A percentile compares a stretch with the other conserved stretches of the same genome.
Evolutionary conservation across 2,329 filamentous ascomycete species (phyloP).

Genomic region (Aspergillus intermedius): DNA sequence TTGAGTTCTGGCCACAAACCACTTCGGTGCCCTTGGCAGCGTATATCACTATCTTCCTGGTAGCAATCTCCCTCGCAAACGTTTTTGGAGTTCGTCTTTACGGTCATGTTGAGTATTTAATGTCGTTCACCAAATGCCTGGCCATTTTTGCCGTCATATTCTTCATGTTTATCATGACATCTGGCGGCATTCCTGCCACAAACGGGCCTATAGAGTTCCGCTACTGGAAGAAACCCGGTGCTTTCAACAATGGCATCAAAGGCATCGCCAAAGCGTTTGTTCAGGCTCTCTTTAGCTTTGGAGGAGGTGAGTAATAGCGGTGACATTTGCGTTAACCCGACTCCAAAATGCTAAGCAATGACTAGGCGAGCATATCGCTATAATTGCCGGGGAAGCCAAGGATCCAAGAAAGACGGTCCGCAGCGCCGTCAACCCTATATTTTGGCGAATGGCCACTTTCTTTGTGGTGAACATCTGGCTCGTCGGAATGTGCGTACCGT

Average conservation of each 20-base stretch:
- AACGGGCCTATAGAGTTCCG: conserved; percentile 27
- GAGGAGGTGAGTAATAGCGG: conserved; percentile 13
- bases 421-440: conserved; percentile 25
- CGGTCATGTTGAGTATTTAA: conserved; percentile 25
- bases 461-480: conserved; percentile 32
- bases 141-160: conserved; percentile 28
- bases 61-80: conserved; percentile 21
- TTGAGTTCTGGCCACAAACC: conserved; percentile 27
- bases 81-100: conserved; percentile 23
- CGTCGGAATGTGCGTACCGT: conserved; percentile 30
- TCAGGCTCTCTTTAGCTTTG: conserved; percentile 30
- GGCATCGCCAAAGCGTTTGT: conserved; percentile 30
- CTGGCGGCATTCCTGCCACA: conserved; percentile 26
- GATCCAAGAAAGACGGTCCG: conserved; percentile 25
- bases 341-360: background rate
- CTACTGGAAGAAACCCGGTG: conserved; percentile 22
- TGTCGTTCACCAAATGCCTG: conserved; percentile 26
- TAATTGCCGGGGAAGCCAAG: conserved; percentile 27
- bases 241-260: conserved; percentile 28
- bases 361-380: conserved; percentile 25
- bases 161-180: conserved; percentile 32
- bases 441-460: conserved; percentile 31
- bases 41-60: conserved; percentile 29
- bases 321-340: background rate
- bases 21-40: conserved; percentile 22